Evolutionary conservation across 2,329 filamentous ascomycete species (phyloP).

Genomic region (Talaromyces piceae): DNA sequence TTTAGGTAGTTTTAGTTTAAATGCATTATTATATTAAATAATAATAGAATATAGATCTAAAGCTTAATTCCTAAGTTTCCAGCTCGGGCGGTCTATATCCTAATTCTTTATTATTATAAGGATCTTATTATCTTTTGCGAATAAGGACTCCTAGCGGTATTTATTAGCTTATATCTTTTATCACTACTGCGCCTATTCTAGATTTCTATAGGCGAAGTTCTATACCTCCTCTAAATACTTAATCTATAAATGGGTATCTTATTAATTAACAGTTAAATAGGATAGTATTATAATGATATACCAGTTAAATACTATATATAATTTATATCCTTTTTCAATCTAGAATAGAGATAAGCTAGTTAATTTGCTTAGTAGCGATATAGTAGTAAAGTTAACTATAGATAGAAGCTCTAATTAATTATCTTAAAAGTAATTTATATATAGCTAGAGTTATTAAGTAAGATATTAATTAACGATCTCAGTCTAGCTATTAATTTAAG

Average conservation of each 20-base stretch:
- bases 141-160: too few species aligned
- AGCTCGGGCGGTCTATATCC: too few species aligned
- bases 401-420: not conserved
- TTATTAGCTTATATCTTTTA: too few species aligned
- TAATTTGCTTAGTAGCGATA: not conserved
- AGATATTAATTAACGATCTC: slow-evolving; percentile 1
- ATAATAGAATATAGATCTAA: too few species aligned
- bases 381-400: not conserved
- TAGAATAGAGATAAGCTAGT: not conserved
- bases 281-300: not conserved
- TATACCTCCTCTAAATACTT: not conserved
- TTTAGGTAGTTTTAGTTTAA: too few species aligned
- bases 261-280: not conserved
- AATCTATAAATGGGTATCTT: not conserved
- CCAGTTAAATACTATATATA: not conserved
- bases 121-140: too few species aligned
- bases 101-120: too few species aligned
- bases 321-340: not conserved
- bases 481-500: not conserved
- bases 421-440: slow-evolving; percentile 1
- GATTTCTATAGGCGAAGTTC: not conserved
- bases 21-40: too few species aligned
- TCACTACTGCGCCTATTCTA: too few species aligned
- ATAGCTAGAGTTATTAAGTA: not conserved
- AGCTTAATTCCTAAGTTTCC: too few species aligned